phyloP scores from a whole-genome alignment of 768 basidiomycete species.

The Mycena kentingensis region DNA sequence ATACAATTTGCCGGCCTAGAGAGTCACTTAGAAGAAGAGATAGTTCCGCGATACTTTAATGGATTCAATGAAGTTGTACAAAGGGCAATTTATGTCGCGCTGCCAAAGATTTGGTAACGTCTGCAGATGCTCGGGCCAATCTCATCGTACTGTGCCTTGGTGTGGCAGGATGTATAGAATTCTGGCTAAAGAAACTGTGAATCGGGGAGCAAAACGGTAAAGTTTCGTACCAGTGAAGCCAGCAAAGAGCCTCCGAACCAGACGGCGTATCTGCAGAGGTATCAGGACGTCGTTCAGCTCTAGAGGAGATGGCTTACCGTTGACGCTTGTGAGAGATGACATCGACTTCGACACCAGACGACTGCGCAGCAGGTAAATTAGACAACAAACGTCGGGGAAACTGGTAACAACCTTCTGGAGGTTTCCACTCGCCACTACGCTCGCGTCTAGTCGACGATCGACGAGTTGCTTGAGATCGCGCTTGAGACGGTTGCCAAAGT shows the following conservation, averaged over 20 bases:
- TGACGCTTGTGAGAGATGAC: constrained; percentile 99
- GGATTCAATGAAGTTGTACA: neutral
- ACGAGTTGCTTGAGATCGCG: constrained; percentile 94
- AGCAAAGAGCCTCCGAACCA: constrained; percentile 98
- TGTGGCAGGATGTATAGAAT: constrained; percentile 93
- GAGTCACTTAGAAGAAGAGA: neutral
- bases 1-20: constrained; percentile 36
- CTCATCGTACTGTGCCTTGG: constrained; percentile 93
- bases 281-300: constrained; percentile 4
- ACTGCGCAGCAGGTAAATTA: constrained; percentile 47
- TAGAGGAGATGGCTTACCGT: constrained; percentile 47
- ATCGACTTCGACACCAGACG: constrained; percentile 95
- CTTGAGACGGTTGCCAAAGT: constrained; percentile 96
- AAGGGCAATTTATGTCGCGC: constrained; percentile 59
- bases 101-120: constrained; percentile 92
- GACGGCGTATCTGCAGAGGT: constrained; percentile 72
- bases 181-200: constrained; percentile 62
- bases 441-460: constrained; percentile 83
- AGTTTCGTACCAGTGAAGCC: constrained; percentile 71
- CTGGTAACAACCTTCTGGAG: constrained; percentile 64
- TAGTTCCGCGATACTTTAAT: neutral
- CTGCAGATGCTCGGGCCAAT: constrained; percentile 90
- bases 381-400: neutral
- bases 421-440: constrained; percentile 73
- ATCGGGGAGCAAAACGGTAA: constrained; percentile 12